Percentiles rank a stretch among this genome's conserved stretches.
Evolutionary conservation across 2,329 filamentous ascomycete species (phyloP).

Genomic region (Botrytis fabae): DNA sequence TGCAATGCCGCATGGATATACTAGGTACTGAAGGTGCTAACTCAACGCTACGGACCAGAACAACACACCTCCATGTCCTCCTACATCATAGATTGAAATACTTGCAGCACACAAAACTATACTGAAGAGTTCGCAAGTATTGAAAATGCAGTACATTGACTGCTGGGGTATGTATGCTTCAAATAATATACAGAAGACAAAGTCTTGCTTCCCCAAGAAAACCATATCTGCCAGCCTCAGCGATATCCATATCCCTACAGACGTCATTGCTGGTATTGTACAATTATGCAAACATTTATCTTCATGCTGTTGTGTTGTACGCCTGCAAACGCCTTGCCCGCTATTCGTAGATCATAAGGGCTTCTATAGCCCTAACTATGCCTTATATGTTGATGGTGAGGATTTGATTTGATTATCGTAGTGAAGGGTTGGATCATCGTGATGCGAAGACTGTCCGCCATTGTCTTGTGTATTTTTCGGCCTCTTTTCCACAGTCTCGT

Average conservation of each 20-base stretch:
- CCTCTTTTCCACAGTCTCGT: constrained; percentile 70
- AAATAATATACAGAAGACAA: constrained; percentile 36
- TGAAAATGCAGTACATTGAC: constrained; percentile 31
- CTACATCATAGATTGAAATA: not conserved
- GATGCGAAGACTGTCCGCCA: constrained; percentile 40
- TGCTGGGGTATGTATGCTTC: constrained; percentile 34
- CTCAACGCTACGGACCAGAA: not conserved
- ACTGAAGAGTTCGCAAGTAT: constrained; percentile 19
- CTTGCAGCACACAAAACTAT: not conserved
- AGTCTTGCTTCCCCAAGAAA: constrained; percentile 27
- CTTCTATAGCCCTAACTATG: constrained; percentile 26
- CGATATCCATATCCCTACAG: constrained; percentile 31
- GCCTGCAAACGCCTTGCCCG: constrained; percentile 37
- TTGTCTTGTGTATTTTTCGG: constrained; percentile 45
- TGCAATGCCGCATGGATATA: constrained; percentile 8
- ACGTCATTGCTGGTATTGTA: constrained; percentile 32
- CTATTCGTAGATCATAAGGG: constrained; percentile 37
- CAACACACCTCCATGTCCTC: not conserved
- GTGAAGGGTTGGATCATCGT: constrained; percentile 26
- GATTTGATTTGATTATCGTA: constrained; percentile 27
- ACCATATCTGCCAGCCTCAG: constrained; percentile 37
- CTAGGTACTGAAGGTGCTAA: not conserved
- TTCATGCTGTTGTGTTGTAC: constrained; percentile 28
- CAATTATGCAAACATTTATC: constrained; percentile 34
- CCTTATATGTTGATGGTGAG: constrained; percentile 25